Conservation (phyloP, 2,329 filamentous ascomycete species). For the Venturia effusa region DNA sequence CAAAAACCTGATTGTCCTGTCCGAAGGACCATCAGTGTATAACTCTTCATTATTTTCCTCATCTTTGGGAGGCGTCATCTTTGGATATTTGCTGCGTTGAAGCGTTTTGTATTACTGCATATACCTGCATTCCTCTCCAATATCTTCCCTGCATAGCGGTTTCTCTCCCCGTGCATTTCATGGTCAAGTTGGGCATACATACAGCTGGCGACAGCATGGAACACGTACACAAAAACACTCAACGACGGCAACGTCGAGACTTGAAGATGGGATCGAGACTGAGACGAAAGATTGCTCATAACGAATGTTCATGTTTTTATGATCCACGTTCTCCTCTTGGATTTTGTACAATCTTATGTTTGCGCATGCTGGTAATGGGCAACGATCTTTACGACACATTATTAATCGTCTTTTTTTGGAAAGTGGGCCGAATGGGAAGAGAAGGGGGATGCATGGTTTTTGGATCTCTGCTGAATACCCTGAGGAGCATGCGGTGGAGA, state of each 20-base stretch:
- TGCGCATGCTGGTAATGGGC: conserved; percentile 10
- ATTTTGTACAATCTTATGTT: background rate
- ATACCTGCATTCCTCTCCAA: background rate
- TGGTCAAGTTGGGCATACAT: background rate
- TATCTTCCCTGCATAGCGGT: background rate
- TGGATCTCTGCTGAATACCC: background rate
- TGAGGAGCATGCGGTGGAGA: background rate
- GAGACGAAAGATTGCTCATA: background rate
- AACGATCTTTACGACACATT: background rate
- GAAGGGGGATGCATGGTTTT: background rate
- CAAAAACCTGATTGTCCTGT: conserved; percentile 54
- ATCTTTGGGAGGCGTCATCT: background rate
- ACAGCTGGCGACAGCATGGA: background rate
- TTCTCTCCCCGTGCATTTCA: background rate
- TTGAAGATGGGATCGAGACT: background rate
- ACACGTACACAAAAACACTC: background rate
- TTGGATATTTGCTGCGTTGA: background rate
- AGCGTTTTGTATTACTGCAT: background rate
- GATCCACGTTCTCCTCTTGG: background rate
- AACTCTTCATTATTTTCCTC: conserved; percentile 12
- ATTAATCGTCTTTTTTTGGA: background rate
- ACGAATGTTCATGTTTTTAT: background rate
- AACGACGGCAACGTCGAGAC: background rate
- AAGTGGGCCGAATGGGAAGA: background rate
- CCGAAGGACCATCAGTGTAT: conserved; percentile 39